Evolutionary conservation across 305 asterid species (phyloP).

Genomic region (Stenogyne calaminthoides): DNA sequence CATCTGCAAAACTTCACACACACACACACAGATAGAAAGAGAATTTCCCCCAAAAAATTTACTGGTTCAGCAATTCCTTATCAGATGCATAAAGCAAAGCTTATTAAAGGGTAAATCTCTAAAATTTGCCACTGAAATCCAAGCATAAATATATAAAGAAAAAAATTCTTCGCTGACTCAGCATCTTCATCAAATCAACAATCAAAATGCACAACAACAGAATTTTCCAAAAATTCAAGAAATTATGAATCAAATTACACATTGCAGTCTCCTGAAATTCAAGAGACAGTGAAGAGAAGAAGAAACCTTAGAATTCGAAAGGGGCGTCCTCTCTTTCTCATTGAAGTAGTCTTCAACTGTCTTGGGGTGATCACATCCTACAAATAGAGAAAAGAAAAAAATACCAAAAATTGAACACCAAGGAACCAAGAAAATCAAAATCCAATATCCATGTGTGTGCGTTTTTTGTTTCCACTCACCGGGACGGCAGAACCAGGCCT

Average conservation of each 20-base stretch:
- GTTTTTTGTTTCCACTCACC: constrained; percentile 40
- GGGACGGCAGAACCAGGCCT: constrained; percentile 95
- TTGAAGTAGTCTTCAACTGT: constrained; percentile 68
- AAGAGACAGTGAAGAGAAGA: constrained; percentile 8
- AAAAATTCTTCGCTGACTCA: not conserved
- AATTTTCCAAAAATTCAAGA: not conserved
- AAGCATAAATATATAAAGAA: not conserved
- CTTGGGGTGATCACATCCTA: constrained; percentile 92
- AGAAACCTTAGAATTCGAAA: constrained; percentile 61
- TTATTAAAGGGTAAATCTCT: not conserved
- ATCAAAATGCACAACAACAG: not conserved
- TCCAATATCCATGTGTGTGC: not conserved
- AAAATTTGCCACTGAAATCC: not conserved
- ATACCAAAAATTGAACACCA: not conserved
- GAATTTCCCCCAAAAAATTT: not conserved
- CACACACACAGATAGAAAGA: too few relatives aligned
- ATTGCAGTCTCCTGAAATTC: not conserved
- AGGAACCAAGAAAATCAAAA: constrained; percentile 20
- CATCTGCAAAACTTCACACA: not conserved
- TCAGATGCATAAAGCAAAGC: constrained; percentile 5
- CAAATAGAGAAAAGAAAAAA: not conserved
- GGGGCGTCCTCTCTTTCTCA: constrained; percentile 49
- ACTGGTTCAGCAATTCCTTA: not conserved
- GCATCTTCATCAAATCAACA: constrained; percentile 19
- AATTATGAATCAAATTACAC: not conserved